phyloP scores from a whole-genome alignment of 768 basidiomycete genomes.

The Melanogaster broomeanus region DNA sequence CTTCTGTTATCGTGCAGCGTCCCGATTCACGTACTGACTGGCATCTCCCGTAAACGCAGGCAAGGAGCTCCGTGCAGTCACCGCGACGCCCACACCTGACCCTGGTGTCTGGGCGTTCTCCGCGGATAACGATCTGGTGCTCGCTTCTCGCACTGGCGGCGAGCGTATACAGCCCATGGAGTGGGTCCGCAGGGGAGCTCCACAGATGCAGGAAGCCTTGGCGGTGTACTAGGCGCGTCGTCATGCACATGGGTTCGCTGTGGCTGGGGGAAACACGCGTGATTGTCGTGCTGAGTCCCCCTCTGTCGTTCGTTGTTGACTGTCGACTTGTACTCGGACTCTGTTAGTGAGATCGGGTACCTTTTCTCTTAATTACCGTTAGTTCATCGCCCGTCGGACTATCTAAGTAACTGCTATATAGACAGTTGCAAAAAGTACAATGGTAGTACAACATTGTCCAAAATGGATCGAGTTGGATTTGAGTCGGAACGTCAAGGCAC shows the following conservation, averaged over 20 bases:
- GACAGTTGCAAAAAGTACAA: too few species aligned
- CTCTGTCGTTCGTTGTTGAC: not conserved
- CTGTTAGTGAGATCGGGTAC: too few species aligned
- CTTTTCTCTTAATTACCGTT: too few species aligned
- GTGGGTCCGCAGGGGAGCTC: conserved; percentile 55
- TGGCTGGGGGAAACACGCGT: too few species aligned
- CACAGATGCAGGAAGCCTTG: conserved; percentile 41
- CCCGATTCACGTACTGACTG: conserved; percentile 1
- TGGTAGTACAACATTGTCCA: too few species aligned
- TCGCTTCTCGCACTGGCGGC: conserved; percentile 30
- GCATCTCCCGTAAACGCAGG: conserved; percentile 34
- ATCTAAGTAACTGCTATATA: too few species aligned
- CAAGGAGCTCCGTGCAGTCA: conserved; percentile 63
- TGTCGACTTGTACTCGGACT: too few species aligned
- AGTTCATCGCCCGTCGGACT: too few species aligned
- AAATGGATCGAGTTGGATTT: too few species aligned
- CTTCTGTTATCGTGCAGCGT: not conserved
- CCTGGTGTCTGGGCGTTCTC: conserved; percentile 62
- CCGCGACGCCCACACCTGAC: conserved; percentile 60
- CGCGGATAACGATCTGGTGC: conserved; percentile 57
- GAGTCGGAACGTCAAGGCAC: too few species aligned
- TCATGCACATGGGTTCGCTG: too few species aligned
- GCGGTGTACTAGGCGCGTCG: not conserved
- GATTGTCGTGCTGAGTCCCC: not conserved
- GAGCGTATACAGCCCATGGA: conserved; percentile 49